Base-by-base conservation (phyloP, 176 grass and related monocot genomes). In the Leersia perrieri region DNA sequence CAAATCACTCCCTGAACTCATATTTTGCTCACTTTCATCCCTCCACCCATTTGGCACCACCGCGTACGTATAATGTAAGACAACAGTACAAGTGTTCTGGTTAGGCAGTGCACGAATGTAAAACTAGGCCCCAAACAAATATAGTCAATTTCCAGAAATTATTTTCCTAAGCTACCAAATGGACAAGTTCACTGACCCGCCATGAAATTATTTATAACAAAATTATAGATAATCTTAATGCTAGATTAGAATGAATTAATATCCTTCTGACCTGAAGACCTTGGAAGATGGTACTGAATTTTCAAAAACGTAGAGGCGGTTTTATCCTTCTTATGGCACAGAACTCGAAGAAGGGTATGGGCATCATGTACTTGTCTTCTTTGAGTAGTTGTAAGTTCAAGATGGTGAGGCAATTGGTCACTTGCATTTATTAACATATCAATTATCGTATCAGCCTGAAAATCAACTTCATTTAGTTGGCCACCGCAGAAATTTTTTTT, bases 291-390 rank as follows among this genome's bases (percentile, higher is more conserved):
- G 86, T 97, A 97, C 22, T 94, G 92, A 79, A 81, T 66, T 92
- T 77, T 97, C 73, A 97, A 87, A 84, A 97, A 97, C 20, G 89
- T 79, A 65, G 94, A 92, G 45, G 94, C 92, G 57, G 7, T 44
- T 87, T 86, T 84, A 73, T 97, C 94, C 79, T 92, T 97, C 78
- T 97, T 94, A 87, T 97, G 94, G 78, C 94, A 97, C 76, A 97
- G 77, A 90, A 97, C 75, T 73, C 94, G 79, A 76, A 97, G 89
- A 86, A 97, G 84, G 28, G 92, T 97, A 82, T 94, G 76, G 41
- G 83, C 79, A 92, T 90, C 90, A 84, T 88, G 91, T 71, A 78
- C 80, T 81, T 79, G 57, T 84, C 89, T 90, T 73, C 63, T 88
- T 83, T 4, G 62, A 82, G 40, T 29, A 36, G 66, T 79, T 73